Conservation (phyloP, 495 filamentous ascomycete genomes). For the Tuber brumale region DNA sequence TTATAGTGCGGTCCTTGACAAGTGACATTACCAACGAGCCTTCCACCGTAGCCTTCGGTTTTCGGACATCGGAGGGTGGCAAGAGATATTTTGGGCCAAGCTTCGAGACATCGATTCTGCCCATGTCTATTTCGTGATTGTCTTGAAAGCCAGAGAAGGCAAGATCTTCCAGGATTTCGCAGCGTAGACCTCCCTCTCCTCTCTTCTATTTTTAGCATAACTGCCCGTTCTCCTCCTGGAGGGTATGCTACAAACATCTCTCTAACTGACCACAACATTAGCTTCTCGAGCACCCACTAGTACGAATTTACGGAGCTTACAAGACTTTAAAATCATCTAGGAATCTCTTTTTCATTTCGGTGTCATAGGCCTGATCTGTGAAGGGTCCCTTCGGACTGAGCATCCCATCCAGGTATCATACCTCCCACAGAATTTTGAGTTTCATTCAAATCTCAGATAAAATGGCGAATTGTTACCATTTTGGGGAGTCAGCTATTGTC, state of each 20-base stretch:
- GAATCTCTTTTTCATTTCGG: too few species aligned
- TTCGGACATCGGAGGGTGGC: slow-evolving; percentile 83
- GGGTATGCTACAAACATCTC: slow-evolving; percentile 49
- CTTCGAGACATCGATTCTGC: slow-evolving; percentile 97
- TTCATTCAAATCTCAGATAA: too few species aligned
- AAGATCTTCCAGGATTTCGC: slow-evolving; percentile 94
- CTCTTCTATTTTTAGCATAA: slow-evolving; percentile 47
- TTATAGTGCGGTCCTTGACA: slow-evolving; percentile 85
- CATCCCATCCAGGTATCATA: too few species aligned
- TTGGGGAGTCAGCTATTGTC: too few species aligned
- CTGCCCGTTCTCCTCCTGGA: neutral
- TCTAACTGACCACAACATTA: slow-evolving; percentile 35
- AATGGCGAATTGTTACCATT: too few species aligned
- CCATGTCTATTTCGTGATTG: slow-evolving; percentile 99
- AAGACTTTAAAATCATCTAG: too few species aligned
- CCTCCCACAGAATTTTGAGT: too few species aligned
- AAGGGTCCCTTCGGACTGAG: too few species aligned
- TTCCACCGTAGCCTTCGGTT: slow-evolving; percentile 87
- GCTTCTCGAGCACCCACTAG: neutral
- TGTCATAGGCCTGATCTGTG: too few species aligned
- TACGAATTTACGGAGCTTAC: slow-evolving; percentile 46
- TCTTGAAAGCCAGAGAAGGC: slow-evolving; percentile 92
- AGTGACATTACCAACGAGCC: slow-evolving; percentile 83
- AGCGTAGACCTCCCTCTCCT: slow-evolving; percentile 90
- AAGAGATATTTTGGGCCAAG: slow-evolving; percentile 97